phyloP scores from a whole-genome alignment of 768 basidiomycete species.

The Leccinum uliginosum region DNA sequence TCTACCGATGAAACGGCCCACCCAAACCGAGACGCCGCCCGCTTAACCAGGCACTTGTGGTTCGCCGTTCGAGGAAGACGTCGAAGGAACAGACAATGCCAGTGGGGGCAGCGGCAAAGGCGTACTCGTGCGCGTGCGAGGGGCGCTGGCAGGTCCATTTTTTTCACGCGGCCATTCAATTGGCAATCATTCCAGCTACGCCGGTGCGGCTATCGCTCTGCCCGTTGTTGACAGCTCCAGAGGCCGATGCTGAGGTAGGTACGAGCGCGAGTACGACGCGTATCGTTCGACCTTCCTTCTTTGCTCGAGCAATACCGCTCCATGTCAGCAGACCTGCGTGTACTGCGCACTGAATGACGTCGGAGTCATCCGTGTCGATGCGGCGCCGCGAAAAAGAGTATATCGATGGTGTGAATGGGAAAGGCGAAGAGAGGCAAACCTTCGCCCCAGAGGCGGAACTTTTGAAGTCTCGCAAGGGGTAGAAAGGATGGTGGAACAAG shows the following conservation, averaged over 20 bases:
- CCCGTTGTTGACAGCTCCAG: slow-evolving; percentile 36
- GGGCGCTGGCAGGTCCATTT: slow-evolving; percentile 25
- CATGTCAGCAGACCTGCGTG: slow-evolving; percentile 55
- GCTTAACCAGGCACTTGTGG: slow-evolving; percentile 22
- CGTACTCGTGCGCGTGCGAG: slow-evolving; percentile 28
- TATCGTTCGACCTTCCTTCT: slow-evolving; percentile 36
- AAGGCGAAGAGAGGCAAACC: slow-evolving; percentile 44
- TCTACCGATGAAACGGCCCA: slow-evolving; percentile 40
- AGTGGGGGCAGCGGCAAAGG: slow-evolving; percentile 18
- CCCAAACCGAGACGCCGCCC: slow-evolving; percentile 27
- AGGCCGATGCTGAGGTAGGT: slow-evolving; percentile 39
- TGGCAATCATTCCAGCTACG: slow-evolving; percentile 7
- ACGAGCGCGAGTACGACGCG: slow-evolving; percentile 39
- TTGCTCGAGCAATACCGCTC: slow-evolving; percentile 37
- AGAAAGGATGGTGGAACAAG: slow-evolving; percentile 58
- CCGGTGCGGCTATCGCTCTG: slow-evolving; percentile 17
- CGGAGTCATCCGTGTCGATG: slow-evolving; percentile 77
- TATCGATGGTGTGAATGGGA: slow-evolving; percentile 22
- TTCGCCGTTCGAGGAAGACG: slow-evolving; percentile 26
- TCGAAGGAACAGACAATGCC: slow-evolving; percentile 20
- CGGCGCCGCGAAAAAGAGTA: slow-evolving; percentile 38
- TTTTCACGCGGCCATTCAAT: slow-evolving; percentile 32
- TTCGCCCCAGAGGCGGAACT: slow-evolving; percentile 68
- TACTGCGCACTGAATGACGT: slow-evolving; percentile 62
- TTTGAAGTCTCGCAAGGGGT: slow-evolving; percentile 48